A percentile compares a stretch with the other conserved stretches of the same genome.
These are phyloP conservation scores for Ceraceosorus guamensis DNA, from an alignment of 1,284 basidiomycete species.

Conservation along the genomic window DNA sequence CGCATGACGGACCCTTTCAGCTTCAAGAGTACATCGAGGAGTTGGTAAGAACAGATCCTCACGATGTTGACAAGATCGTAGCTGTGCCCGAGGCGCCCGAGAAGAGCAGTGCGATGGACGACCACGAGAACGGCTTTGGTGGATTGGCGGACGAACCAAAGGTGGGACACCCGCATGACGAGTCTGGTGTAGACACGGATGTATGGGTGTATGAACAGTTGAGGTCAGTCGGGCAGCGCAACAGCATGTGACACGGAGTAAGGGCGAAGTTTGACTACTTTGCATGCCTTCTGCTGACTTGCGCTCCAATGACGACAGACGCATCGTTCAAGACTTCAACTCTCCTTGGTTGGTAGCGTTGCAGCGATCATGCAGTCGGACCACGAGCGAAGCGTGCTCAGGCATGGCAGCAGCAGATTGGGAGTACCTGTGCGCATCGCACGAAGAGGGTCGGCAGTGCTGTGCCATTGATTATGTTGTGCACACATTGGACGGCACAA, in stretches of 20 bases:
- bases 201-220: conserved; percentile 90
- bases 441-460: conserved; percentile 57
- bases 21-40: conserved; percentile 88
- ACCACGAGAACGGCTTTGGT: conserved; percentile 35
- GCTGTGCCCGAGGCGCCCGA: conserved; percentile 51
- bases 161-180: conserved; percentile 2
- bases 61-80: conserved; percentile 76
- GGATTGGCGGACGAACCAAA: conserved; percentile 33
- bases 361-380: conserved; percentile 63
- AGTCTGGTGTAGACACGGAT: conserved; percentile 56
- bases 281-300: not conserved
- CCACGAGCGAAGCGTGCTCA: conserved; percentile 59
- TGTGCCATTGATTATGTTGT: conserved; percentile 95
- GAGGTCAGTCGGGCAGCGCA: conserved; percentile 55
- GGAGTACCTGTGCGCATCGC: conserved; percentile 91
- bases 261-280: no score
- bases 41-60: conserved; percentile 73
- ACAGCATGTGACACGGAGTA: not conserved
- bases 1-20: conserved; percentile 79
- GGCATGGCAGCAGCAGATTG: conserved; percentile 97
- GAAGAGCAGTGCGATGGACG: conserved; percentile 25
- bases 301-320: conserved; percentile 53
- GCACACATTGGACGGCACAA: conserved; percentile 87
- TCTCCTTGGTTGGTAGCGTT: conserved; percentile 80
- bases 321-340: conserved; percentile 82